Base-by-base conservation (phyloP, 257 asterid species). In the Rubia yunnanensis region DNA sequence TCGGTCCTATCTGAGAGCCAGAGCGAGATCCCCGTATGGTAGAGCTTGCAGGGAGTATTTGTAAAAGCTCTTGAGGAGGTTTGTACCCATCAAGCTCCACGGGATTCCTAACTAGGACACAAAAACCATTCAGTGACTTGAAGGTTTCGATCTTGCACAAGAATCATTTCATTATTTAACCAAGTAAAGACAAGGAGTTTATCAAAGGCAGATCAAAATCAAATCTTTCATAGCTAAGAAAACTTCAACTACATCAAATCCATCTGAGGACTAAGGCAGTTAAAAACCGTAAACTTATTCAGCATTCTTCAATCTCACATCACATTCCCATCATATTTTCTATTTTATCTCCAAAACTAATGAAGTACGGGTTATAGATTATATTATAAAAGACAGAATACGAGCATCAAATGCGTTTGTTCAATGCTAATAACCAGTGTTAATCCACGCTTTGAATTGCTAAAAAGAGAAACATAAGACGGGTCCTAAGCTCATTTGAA, bases 41-140 rank as follows among this genome's bases (percentile, higher is more conserved):
- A 11, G 97, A 80, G 64, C 76, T 87, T n/a, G 89, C 81, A 11
- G 96, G 97, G 66, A 89, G 95, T 69, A 92, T 92, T 72, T 87
- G 96, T 76, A 89, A 74, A 74, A 92, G 95, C 78, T 92, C 98
- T 6, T 71, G 84, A 63, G 98, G 98, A 78, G 98, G 91, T 48
- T 76, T 54, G 39, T 89, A 92, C 36, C 78, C 70, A 46, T 92
- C 96, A 80, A 92, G 91, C 78, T 89, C 91, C 32, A 92, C 73
- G 22, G 71, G 67, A 80, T 81, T 92, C 82, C 98, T 87, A 52
- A 92, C 97, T 92, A 74, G 62, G 61, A 65, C 26, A 17, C 15
- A 41, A 74, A 61, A 71, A 74, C 71, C 64, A 34, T 10, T 27
- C 2, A 46, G 23, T 46, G 26, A 46, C 35, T 44, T n/a, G 4